Conservation (phyloP, 1,284 basidiomycete genomes). For the Fomitopsis schrenkii region DNA sequence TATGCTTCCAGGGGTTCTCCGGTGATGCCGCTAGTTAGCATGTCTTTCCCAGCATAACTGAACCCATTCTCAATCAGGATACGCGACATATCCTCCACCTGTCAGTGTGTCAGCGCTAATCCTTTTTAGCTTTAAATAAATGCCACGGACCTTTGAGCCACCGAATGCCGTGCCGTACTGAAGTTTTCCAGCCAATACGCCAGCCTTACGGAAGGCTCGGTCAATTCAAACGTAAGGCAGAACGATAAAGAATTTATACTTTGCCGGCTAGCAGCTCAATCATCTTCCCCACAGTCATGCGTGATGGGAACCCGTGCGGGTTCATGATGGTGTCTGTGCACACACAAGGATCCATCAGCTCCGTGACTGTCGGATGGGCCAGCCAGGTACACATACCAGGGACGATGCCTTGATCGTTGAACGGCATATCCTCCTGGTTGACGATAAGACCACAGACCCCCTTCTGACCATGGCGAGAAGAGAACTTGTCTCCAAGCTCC, state of each 20-base stretch:
- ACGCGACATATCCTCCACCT: constrained; percentile 98
- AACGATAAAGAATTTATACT: constrained; percentile 35
- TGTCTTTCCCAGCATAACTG: constrained; percentile 97
- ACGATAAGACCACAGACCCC: constrained; percentile 98
- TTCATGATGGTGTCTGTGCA: constrained; percentile 96
- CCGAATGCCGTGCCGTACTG: constrained; percentile 98
- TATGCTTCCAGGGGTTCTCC: constrained; percentile 96
- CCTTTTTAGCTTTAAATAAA: background rate
- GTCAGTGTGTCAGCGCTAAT: constrained; percentile 10
- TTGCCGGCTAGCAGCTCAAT: constrained; percentile 98
- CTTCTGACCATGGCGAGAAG: constrained; percentile 97
- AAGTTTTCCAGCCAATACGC: constrained; percentile 83
- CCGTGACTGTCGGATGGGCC: constrained; percentile 3
- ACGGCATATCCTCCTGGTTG: constrained; percentile 98
- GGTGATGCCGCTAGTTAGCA: constrained; percentile 96
- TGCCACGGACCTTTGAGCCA: constrained; percentile 75
- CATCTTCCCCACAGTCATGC: constrained; percentile 99
- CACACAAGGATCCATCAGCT: constrained; percentile 12
- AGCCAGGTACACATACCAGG: constrained; percentile 53
- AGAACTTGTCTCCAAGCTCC: constrained; percentile 98
- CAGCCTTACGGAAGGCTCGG: constrained; percentile 49
- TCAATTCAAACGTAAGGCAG: constrained; percentile 1
- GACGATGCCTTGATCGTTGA: constrained; percentile 95
- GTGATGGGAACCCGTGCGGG: constrained; percentile 98
- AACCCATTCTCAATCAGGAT: constrained; percentile 96